phyloP scores from a whole-genome alignment of 495 filamentous ascomycete genomes.

The Podospora tetraspora region DNA sequence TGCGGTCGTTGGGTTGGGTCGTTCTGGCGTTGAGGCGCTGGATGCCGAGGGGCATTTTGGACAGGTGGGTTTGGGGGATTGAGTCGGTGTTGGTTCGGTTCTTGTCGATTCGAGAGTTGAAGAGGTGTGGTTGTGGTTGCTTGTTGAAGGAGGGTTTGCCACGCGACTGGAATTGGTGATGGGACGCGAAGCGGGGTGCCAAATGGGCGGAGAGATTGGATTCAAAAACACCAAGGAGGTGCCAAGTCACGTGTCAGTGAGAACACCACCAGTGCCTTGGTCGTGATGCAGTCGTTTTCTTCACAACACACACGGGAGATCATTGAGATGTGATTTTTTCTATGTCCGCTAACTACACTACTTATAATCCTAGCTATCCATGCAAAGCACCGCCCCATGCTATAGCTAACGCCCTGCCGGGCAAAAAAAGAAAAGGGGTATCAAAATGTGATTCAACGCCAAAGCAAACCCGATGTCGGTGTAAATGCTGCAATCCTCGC shows the following conservation, averaged over 20 bases:
- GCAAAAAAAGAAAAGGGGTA: neutral
- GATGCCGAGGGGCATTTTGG: constrained; percentile 60
- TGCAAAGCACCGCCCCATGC: neutral
- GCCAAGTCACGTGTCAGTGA: neutral
- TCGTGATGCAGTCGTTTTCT: neutral
- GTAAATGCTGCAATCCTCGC: neutral
- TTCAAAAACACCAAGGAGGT: neutral
- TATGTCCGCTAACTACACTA: neutral
- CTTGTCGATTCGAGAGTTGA: neutral
- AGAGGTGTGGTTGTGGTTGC: neutral
- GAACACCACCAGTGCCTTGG: no score
- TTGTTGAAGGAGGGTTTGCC: neutral
- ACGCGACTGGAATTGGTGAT: neutral
- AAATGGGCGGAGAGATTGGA: neutral
- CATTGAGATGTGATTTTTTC: neutral
- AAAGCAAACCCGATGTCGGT: neutral
- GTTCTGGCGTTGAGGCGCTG: constrained; percentile 62
- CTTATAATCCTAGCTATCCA: neutral
- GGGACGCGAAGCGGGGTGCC: neutral
- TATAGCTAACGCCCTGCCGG: neutral
- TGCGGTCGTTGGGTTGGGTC: constrained; percentile 60
- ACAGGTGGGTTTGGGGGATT: neutral
- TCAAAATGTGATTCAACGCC: neutral
- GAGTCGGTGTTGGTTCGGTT: neutral
- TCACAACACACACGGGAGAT: neutral